A percentile compares a stretch with the other conserved stretches of the same genome.
Conservation (phyloP, 768 basidiomycete genomes). For the Suillus occidentalis region DNA sequence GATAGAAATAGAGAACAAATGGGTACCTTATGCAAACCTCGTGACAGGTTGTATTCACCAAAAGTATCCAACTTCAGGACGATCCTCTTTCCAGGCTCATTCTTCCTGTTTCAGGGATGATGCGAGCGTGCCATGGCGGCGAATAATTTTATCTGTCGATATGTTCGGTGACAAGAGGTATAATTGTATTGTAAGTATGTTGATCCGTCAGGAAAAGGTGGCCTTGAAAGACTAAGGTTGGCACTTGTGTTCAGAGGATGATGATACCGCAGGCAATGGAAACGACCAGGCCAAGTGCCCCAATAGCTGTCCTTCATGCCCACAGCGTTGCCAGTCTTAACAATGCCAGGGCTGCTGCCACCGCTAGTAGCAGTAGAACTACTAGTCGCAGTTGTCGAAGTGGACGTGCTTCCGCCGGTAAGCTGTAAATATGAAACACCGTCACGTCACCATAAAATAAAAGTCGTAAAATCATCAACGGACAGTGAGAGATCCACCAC, state of each 20-base stretch:
- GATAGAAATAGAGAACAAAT: not conserved
- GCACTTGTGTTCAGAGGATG: conserved; percentile 11
- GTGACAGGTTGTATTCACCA: not conserved
- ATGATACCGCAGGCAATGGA: conserved; percentile 15
- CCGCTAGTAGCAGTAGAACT: not conserved
- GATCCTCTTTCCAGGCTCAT: not conserved
- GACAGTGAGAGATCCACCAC: conserved; percentile 21
- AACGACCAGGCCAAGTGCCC: conserved; percentile 8
- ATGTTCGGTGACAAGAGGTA: too few relatives aligned
- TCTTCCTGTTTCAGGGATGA: not conserved
- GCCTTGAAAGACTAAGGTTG: not conserved
- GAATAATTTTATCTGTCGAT: not conserved
- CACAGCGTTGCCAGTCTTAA: conserved; percentile 2
- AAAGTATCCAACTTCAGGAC: not conserved
- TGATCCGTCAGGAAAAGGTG: not conserved
- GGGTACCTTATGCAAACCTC: not conserved
- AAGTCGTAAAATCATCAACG: not conserved
- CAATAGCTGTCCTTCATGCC: conserved; percentile 8
- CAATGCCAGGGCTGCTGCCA: not conserved
- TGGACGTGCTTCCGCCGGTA: not conserved
- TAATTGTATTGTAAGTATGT: not conserved
- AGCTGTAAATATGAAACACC: not conserved
- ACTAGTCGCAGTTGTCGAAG: not conserved
- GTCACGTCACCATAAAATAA: not conserved
- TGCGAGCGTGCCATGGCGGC: not conserved